Evolutionary conservation across 768 basidiomycete species (phyloP), one percentile per base, ranked within the genome.

Genomic region (Mycena rebaudengoi): DNA sequence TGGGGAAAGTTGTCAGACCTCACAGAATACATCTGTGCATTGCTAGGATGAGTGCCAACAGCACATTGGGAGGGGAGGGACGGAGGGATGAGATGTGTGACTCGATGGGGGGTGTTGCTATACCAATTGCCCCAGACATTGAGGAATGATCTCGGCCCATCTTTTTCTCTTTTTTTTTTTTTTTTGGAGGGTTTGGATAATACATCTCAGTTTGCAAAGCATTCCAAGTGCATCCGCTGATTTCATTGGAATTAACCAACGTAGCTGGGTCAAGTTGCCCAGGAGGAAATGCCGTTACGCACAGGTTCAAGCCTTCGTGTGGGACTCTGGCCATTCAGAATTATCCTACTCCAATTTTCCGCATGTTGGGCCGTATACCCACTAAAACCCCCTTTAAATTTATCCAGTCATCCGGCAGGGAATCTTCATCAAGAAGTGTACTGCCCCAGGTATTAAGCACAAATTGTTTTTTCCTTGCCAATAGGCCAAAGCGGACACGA

Each of bases 301-400:
- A 59, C 61, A 56, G 14, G 32, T 48, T n/a, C n/a, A n/a, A n/a
- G 12, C 13, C 39, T 21, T 30, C 5, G 60, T 62, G 60, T 62
- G 51, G 60, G 60, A 55, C 60, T 62, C 52, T 54, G 43, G 18
- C 33, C 25, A 29, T 21, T 14, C 7, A 18, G 23, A 7, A 39
- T 49, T 32, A 57, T 12, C 45, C 61, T 29, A 57, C 28, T 46
- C 61, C 55, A 44, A 50, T 44, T 20, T 59, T 55, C 25, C 60
- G 45, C 37, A 20, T 26, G 53, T 20, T 21, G 39, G 60, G 49
- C 16, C 50, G 41, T 50, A 66, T 66, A 66, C 64, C 64, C 65
- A 66, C 65, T 62, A 66, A 62, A 66, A 66, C 64, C 65, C 60
- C 65, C 43, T 54, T 44, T 32, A 32, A 43, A 29, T 33, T 40